These are phyloP conservation scores for Fusarium abutilonis DNA, from an alignment of 2,329 filamentous ascomycete species.

Conservation along the genomic window DNA sequence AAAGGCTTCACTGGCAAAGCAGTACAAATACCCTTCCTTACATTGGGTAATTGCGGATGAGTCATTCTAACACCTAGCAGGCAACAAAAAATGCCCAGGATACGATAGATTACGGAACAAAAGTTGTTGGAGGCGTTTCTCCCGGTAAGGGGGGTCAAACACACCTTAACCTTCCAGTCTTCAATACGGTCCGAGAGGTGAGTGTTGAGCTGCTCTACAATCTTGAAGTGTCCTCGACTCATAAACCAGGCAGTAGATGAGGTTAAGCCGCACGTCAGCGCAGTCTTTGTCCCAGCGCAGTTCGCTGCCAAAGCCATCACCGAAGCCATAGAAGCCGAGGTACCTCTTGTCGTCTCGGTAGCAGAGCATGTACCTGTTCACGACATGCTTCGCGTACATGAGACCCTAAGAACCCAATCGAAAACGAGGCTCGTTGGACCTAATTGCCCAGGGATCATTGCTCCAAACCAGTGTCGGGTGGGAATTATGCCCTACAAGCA, in stretches of 20 bases:
- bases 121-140: slow-evolving; percentile 53
- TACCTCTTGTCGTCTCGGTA: slow-evolving; percentile 80
- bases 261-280: slow-evolving; percentile 70
- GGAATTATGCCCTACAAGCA: slow-evolving; percentile 56
- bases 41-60: too few species aligned
- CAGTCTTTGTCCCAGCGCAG: slow-evolving; percentile 77
- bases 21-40: too few species aligned
- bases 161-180: slow-evolving; percentile 52
- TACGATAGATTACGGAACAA: slow-evolving; percentile 53
- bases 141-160: slow-evolving; percentile 49
- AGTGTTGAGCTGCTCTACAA: background rate
- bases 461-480: slow-evolving; percentile 70
- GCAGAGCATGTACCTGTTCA: slow-evolving; percentile 83
- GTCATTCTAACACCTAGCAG: slow-evolving; percentile 32
- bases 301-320: slow-evolving; percentile 74
- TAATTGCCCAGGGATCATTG: slow-evolving; percentile 85
- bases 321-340: slow-evolving; percentile 80
- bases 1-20: slow-evolving; percentile 53
- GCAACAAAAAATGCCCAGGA: slow-evolving; percentile 53
- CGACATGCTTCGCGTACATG: slow-evolving; percentile 76
- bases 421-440: slow-evolving; percentile 79
- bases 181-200: slow-evolving; percentile 49
- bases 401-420: slow-evolving; percentile 75
- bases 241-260: slow-evolving; percentile 46
- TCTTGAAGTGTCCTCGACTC: accelerated